These are phyloP conservation scores for Fusarium burgessii DNA, from an alignment of 2,329 filamentous ascomycete species.

Conservation along the genomic window DNA sequence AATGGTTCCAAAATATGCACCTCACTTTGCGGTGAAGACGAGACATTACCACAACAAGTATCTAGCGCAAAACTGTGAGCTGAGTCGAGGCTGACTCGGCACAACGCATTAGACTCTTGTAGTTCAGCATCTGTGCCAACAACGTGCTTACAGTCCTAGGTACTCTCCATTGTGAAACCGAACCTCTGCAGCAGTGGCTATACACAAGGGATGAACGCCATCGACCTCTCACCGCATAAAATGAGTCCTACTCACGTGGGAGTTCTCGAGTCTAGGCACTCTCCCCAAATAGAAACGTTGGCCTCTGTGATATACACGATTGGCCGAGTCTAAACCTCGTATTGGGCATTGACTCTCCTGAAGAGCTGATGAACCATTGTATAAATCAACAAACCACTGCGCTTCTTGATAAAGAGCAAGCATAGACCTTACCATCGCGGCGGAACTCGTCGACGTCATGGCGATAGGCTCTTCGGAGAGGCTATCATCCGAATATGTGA, in stretches of 20 bases:
- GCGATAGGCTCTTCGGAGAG: neutral
- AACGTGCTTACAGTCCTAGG: slow-evolving; percentile 10
- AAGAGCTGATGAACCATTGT: slow-evolving; percentile 15
- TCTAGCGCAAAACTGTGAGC: slow-evolving; percentile 5
- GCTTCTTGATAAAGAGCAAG: slow-evolving; percentile 10
- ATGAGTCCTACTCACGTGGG: slow-evolving; percentile 38
- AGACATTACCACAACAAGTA: slow-evolving; percentile 18
- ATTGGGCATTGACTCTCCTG: slow-evolving; percentile 16
- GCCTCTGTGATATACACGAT: slow-evolving; percentile 14
- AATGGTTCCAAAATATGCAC: slow-evolving; percentile 23
- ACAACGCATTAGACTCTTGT: slow-evolving; percentile 8
- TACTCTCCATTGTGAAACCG: slow-evolving; percentile 27
- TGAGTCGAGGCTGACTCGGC: slow-evolving; percentile 29
- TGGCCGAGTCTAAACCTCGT: slow-evolving; percentile 35
- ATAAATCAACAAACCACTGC: slow-evolving; percentile 2
- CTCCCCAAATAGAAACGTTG: slow-evolving; percentile 34
- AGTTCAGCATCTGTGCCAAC: neutral
- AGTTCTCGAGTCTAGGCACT: slow-evolving; percentile 26
- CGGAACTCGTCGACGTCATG: slow-evolving; percentile 20
- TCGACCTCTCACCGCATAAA: slow-evolving; percentile 40
- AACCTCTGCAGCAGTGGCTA: slow-evolving; percentile 24
- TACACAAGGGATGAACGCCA: slow-evolving; percentile 40
- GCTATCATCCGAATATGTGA: neutral
- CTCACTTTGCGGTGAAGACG: slow-evolving; percentile 38
- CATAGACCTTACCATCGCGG: slow-evolving; percentile 6